Conservation (phyloP, 768 basidiomycete genomes). For the Tylopilus subfusipes region DNA sequence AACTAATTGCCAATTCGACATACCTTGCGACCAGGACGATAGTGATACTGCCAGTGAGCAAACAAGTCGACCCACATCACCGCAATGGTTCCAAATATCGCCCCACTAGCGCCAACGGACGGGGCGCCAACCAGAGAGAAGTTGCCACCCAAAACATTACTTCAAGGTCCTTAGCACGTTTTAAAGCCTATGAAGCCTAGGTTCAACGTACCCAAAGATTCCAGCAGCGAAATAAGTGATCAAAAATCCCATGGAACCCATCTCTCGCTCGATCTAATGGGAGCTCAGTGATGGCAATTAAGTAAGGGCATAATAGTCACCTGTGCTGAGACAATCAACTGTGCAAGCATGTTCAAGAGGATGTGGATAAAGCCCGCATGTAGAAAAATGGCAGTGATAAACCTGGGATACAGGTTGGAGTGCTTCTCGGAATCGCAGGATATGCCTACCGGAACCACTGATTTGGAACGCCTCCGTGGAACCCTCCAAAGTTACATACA, state of each 20-base stretch:
- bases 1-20: slow-evolving; percentile 6
- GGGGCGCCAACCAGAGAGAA: slow-evolving; percentile 87
- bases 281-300: background rate
- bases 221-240: slow-evolving; percentile 88
- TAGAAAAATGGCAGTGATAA: slow-evolving; percentile 85
- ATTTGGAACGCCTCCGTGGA: slow-evolving; percentile 42
- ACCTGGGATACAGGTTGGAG: slow-evolving; percentile 45
- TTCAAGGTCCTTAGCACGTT: slow-evolving; percentile 24
- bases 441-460: slow-evolving; percentile 51
- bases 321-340: slow-evolving; percentile 74
- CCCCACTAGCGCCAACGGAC: slow-evolving; percentile 89
- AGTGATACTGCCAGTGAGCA: slow-evolving; percentile 89
- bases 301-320: slow-evolving; percentile 34
- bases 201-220: slow-evolving; percentile 71
- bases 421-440: slow-evolving; percentile 42
- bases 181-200: background rate
- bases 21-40: slow-evolving; percentile 77
- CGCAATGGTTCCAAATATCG: slow-evolving; percentile 84
- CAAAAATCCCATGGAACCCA: slow-evolving; percentile 84
- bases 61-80: slow-evolving; percentile 87
- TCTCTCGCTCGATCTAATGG: slow-evolving; percentile 80
- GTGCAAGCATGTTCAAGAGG: slow-evolving; percentile 85
- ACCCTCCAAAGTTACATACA: slow-evolving; percentile 87
- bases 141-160: slow-evolving; percentile 88
- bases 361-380: slow-evolving; percentile 97